phyloP scores from a whole-genome alignment of 805 yeast species.

The Zygosaccharomyces siamensis region DNA sequence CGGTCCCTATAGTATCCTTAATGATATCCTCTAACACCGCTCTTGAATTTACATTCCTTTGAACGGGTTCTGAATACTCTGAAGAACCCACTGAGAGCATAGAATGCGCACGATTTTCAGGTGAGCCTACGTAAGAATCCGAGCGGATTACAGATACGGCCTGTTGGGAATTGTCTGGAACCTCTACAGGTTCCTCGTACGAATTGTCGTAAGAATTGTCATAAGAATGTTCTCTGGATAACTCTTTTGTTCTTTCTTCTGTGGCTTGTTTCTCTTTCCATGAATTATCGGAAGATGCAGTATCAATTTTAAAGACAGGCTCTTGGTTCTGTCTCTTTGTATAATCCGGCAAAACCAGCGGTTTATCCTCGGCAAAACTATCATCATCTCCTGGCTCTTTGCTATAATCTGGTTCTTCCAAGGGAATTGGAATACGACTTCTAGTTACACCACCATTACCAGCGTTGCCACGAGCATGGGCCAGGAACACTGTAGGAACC shows the following conservation, averaged over 20 bases:
- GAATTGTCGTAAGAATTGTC: slow-evolving; percentile 1
- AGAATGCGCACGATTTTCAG: slow-evolving; percentile 3
- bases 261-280: not conserved
- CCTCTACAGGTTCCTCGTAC: not conserved
- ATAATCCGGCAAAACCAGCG: slow-evolving; percentile 11
- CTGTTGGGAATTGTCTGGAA: not conserved
- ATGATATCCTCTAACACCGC: slow-evolving; percentile 26
- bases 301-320: slow-evolving; percentile 10
- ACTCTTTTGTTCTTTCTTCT: slow-evolving; percentile 3
- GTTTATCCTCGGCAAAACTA: slow-evolving; percentile 9
- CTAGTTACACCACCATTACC: slow-evolving; percentile 10
- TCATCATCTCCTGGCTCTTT: slow-evolving; percentile 10
- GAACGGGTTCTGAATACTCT: slow-evolving; percentile 17
- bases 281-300: slow-evolving; percentile 14
- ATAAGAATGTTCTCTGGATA: slow-evolving; percentile 2
- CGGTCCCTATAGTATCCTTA: slow-evolving; percentile 16
- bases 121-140: not conserved
- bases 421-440: slow-evolving; percentile 5
- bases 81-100: slow-evolving; percentile 23
- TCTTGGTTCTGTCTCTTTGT: slow-evolving; percentile 10
- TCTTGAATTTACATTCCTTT: slow-evolving; percentile 13
- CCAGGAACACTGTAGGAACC: slow-evolving; percentile 46
- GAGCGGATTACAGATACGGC: not conserved
- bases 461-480: slow-evolving; percentile 19
- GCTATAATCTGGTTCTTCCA: slow-evolving; percentile 25